These are phyloP conservation scores for Orbilia oligospora DNA, from an alignment of 2,329 filamentous ascomycete genomes.

Conservation along the genomic window DNA sequence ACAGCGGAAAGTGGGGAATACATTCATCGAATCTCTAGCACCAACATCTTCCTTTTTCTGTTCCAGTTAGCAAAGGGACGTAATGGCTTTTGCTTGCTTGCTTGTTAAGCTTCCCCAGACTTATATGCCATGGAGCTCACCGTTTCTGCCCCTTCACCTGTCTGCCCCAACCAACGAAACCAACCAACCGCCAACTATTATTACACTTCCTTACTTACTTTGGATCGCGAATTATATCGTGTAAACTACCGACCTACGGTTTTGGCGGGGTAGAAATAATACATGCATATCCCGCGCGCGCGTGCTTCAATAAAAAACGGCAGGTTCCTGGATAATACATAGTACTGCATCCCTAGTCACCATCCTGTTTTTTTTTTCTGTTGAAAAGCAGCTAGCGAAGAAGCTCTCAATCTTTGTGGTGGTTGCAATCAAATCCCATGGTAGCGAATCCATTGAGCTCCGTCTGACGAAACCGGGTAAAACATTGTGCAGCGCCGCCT, in stretches of 20 bases:
- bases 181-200: conserved; percentile 24
- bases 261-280: conserved; percentile 18
- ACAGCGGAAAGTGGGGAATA: conserved; percentile 23
- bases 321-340: conserved; percentile 11
- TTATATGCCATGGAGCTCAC: conserved; percentile 7
- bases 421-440: conserved; percentile 3
- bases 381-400: conserved; percentile 14
- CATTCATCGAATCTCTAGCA: neutral
- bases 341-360: neutral
- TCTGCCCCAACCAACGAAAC: conserved; percentile 16
- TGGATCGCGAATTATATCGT: conserved; percentile 15
- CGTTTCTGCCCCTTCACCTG: neutral
- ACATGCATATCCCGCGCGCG: neutral
- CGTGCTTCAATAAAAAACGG: neutral
- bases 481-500: conserved; percentile 16
- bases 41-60: neutral
- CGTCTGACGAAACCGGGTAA: conserved; percentile 35
- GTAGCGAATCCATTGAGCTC: conserved; percentile 24
- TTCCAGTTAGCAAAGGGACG: neutral
- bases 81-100: neutral
- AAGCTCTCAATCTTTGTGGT: neutral
- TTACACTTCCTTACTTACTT: conserved; percentile 1
- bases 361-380: conserved; percentile 5
- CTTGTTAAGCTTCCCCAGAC: conserved; percentile 10
- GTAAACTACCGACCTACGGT: conserved; percentile 17